Evolutionary conservation across 2,329 filamentous ascomycete species (phyloP).

Genomic region (Exophiala sp.): DNA sequence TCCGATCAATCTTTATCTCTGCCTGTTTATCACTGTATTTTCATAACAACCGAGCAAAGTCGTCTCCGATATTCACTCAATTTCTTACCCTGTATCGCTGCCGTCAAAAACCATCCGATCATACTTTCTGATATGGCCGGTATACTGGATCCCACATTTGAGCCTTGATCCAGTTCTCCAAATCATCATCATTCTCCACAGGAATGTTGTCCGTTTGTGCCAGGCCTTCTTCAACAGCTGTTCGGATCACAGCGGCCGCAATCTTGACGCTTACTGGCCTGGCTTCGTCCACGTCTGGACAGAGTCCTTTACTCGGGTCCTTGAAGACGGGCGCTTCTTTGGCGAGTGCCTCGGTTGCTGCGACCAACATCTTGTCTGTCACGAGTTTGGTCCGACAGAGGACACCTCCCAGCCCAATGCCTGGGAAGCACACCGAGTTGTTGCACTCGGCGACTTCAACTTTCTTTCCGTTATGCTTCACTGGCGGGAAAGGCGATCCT

Average conservation of each 20-base stretch:
- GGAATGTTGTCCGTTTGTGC: conserved; percentile 66
- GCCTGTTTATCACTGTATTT: too few species aligned
- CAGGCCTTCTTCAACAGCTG: conserved; percentile 66
- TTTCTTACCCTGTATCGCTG: too few species aligned
- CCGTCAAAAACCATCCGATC: too few species aligned
- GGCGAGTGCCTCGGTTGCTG: conserved; percentile 71
- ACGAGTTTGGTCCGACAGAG: conserved; percentile 65
- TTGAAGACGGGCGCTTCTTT: conserved; percentile 66
- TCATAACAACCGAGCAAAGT: too few species aligned
- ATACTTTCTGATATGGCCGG: conserved; percentile 1
- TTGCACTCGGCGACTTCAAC: conserved; percentile 76
- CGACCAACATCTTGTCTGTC: conserved; percentile 76
- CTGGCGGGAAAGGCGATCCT: conserved; percentile 75
- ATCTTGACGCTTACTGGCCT: conserved; percentile 74
- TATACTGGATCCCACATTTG: conserved; percentile 45
- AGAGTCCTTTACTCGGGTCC: conserved; percentile 61
- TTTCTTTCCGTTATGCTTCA: conserved; percentile 55
- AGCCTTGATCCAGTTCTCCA: conserved; percentile 40
- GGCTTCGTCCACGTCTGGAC: conserved; percentile 74
- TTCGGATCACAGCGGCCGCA: conserved; percentile 69
- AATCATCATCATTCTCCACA: conserved; percentile 30
- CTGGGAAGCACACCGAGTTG: conserved; percentile 80
- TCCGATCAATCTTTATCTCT: too few species aligned
- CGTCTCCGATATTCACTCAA: too few species aligned
- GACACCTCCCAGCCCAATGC: conserved; percentile 76